Percentiles rank a stretch among this genome's conserved stretches.
phyloP scores from a whole-genome alignment of 2,329 filamentous ascomycete genomes.

The Rosellinia necatrix region DNA sequence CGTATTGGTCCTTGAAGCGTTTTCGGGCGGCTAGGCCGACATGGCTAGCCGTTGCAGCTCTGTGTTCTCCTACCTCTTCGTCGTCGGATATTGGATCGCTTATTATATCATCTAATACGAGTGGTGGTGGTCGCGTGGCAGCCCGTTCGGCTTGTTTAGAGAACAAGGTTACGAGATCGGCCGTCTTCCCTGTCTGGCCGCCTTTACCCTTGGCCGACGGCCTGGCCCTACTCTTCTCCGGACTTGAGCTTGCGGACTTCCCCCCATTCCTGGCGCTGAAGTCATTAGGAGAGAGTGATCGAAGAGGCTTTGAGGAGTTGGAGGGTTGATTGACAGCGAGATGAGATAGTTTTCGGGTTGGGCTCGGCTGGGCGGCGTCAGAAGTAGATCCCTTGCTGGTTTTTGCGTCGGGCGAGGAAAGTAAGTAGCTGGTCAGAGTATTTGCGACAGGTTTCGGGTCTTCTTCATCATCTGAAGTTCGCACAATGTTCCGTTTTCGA shows the following conservation, averaged over 20 bases:
- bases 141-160: conserved; percentile 63
- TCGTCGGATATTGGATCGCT: conserved; percentile 65
- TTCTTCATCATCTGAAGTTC: conserved; percentile 55
- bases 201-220: conserved; percentile 41
- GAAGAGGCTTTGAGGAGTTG: conserved; percentile 34
- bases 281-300: conserved; percentile 35
- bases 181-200: conserved; percentile 58
- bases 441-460: conserved; percentile 47
- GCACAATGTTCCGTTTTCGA: conserved; percentile 60
- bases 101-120: conserved; percentile 53
- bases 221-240: conserved; percentile 47
- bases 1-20: conserved; percentile 49
- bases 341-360: conserved; percentile 33
- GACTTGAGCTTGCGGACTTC: conserved; percentile 51
- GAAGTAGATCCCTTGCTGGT: conserved; percentile 39
- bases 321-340: conserved; percentile 27
- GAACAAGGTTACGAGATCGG: conserved; percentile 63
- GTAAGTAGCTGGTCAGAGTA: conserved; percentile 58
- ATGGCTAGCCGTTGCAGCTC: conserved; percentile 56
- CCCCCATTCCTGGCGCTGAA: conserved; percentile 32
- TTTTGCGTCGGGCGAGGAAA: conserved; percentile 56
- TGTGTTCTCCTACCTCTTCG: conserved; percentile 59
- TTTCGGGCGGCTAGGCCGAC: conserved; percentile 62
- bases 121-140: conserved; percentile 41
- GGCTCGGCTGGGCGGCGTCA: conserved; percentile 34